Evolutionary conservation across 257 asterid species (phyloP), one percentile per base, ranked within the genome.

Genomic region (Plectranthus barbatus): DNA sequence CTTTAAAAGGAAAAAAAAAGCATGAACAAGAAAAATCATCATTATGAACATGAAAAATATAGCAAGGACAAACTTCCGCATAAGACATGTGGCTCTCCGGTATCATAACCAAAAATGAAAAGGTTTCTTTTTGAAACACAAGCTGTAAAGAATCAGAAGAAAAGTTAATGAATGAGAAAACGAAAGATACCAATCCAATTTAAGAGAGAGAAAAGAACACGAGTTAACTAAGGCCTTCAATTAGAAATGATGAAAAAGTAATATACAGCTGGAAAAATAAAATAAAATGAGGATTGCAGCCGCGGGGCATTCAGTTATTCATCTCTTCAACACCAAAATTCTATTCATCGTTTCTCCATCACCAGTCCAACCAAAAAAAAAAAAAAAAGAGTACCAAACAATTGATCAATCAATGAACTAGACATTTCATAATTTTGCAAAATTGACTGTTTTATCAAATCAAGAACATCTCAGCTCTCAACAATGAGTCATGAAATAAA

Each of bases 331-430:
- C 65, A 7, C 14, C 52, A 53, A 13, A 41, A 68, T 51, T 42
- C 61, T n/a, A 46, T 14, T 19, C 60, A 64, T 60, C 70, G 55
- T 56, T 56, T 62, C 44, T 20, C 73, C 59, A 60, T 55, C 60
- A 40, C 37, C 53, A 66, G 39, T 48, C 58, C 17, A 67, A 58
- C 45, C 34, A 42, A 54, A 36, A 48, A 46, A 52, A n/a, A 39
- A 67, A 31, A 44, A 23, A 48, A 46, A 47, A n/a, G 41, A 70
- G 33, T 33, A 39, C n/a, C 46, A 56, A 59, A 14, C 9, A 45
- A 46, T 31, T 21, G 46, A 60, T 20, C 50, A 77, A 62, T 40
- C 44, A 72, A 68, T 29, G 49, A 34, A 46, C 49, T 59, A 37
- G 29, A 15, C 18, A 47, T 47, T 41, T 5, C 42, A 41, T 4